phyloP scores from a whole-genome alignment of 768 basidiomycete genomes.

The Lactarius hengduanensis region DNA sequence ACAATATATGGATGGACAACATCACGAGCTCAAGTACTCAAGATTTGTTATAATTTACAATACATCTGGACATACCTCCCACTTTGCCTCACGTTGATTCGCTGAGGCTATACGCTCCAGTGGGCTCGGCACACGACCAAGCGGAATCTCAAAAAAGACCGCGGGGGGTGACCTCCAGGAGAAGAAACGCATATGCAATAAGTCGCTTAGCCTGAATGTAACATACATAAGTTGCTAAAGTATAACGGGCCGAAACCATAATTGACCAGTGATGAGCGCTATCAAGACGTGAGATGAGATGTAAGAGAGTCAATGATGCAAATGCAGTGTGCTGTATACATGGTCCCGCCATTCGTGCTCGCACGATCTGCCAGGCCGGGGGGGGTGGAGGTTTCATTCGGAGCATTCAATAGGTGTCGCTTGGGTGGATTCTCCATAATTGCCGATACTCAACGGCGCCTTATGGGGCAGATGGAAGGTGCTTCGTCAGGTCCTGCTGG shows the following conservation, averaged over 20 bases:
- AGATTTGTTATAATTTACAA: too few species aligned
- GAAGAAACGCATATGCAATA: constrained; percentile 11
- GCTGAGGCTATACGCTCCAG: too few species aligned
- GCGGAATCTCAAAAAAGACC: too few species aligned
- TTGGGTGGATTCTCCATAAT: neutral
- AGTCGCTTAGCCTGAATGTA: constrained; percentile 22
- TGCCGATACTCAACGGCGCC: neutral
- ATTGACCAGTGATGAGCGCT: constrained; percentile 24
- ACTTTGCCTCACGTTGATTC: too few species aligned
- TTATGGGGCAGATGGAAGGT: constrained; percentile 13
- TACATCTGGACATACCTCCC: too few species aligned
- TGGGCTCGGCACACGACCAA: too few species aligned
- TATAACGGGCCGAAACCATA: constrained; percentile 16
- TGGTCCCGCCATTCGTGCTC: constrained; percentile 25
- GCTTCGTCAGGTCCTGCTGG: constrained; percentile 48
- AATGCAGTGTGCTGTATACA: constrained; percentile 18
- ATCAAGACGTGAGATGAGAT: constrained; percentile 21
- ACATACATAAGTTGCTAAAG: constrained; percentile 23
- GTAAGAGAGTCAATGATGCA: constrained; percentile 21
- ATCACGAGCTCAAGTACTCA: too few species aligned
- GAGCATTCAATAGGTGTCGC: constrained; percentile 26
- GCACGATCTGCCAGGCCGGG: constrained; percentile 11
- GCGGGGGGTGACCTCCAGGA: too few species aligned
- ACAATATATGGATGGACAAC: too few species aligned
- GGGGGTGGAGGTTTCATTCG: neutral